A percentile compares a stretch with the other conserved stretches of the same genome.
phyloP scores from a whole-genome alignment of 305 asterid genomes.

The Plantago lanceolata region DNA sequence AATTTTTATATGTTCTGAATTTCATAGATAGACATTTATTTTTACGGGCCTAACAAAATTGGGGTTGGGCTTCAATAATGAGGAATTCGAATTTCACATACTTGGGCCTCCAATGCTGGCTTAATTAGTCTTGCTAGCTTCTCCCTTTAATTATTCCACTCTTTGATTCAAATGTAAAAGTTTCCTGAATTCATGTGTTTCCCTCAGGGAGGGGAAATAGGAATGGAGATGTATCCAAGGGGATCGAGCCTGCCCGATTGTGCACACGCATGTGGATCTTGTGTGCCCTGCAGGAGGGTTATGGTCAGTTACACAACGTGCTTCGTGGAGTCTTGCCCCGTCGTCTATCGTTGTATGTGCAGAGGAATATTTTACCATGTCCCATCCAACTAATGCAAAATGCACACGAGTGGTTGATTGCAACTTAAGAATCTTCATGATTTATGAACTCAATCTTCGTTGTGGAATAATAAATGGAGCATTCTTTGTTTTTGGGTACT shows the following conservation, averaged over 20 bases:
- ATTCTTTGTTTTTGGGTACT: no score
- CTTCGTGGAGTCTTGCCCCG: constrained; percentile 78
- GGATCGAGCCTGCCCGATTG: constrained; percentile 93
- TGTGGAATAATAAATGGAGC: no score
- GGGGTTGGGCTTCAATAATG: no score
- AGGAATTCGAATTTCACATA: no score
- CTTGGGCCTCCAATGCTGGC: neutral
- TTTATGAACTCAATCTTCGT: no score
- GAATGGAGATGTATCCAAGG: constrained; percentile 74
- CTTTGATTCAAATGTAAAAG: neutral
- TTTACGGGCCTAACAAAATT: no score
- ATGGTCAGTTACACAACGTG: constrained; percentile 69
- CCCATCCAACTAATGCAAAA: constrained; percentile 51
- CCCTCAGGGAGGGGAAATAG: constrained; percentile 42
- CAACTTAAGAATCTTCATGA: no score
- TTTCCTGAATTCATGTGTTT: neutral
- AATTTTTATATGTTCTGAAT: no score
- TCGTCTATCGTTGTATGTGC: constrained; percentile 89
- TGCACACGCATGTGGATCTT: constrained; percentile 81
- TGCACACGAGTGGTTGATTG: no score
- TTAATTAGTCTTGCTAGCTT: no score
- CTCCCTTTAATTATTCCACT: no score
- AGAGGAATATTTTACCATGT: constrained; percentile 85
- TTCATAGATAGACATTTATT: no score
- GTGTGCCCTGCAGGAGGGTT: constrained; percentile 82